These are phyloP conservation scores for Fusarium sp. DNA, from an alignment of 2,329 filamentous ascomycete species.

Conservation along the genomic window DNA sequence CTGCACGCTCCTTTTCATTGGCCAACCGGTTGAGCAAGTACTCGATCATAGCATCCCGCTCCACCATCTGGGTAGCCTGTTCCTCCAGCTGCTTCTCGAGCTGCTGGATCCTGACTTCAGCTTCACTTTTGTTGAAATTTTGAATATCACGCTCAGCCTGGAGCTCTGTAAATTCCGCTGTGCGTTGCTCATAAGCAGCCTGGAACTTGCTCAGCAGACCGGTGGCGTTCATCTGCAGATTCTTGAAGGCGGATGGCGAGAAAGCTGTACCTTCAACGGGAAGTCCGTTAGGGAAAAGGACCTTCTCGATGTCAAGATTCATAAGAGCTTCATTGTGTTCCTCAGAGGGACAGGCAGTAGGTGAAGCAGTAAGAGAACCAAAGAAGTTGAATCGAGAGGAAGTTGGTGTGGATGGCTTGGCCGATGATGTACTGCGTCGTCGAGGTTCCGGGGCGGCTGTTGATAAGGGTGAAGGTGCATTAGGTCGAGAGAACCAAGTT, in stretches of 20 bases:
- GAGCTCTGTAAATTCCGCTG: constrained; percentile 63
- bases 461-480: constrained; percentile 32
- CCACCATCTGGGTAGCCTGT: constrained; percentile 65
- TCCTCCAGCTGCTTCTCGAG: constrained; percentile 71
- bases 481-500: constrained; percentile 44
- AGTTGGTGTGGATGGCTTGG: constrained; percentile 50
- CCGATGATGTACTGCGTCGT: constrained; percentile 42
- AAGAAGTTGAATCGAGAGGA: constrained; percentile 61
- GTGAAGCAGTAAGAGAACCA: constrained; percentile 58
- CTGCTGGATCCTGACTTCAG: constrained; percentile 63
- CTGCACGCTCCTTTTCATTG: constrained; percentile 62
- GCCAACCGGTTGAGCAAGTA: constrained; percentile 64
- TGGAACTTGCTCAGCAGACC: constrained; percentile 69
- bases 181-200: constrained; percentile 67
- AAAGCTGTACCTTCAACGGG: constrained; percentile 63
- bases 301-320: constrained; percentile 66
- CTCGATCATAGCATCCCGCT: constrained; percentile 66
- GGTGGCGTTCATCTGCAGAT: constrained; percentile 68
- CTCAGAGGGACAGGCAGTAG: constrained; percentile 51
- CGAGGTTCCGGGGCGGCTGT: constrained; percentile 21
- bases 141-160: constrained; percentile 66
- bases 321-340: constrained; percentile 65
- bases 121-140: constrained; percentile 68
- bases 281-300: constrained; percentile 63
- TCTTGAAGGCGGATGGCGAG: constrained; percentile 71